Evolutionary conservation across 169 alveolate species (phyloP), one percentile per base, ranked within the genome.

Genomic region (Plasmodium adleri): DNA sequence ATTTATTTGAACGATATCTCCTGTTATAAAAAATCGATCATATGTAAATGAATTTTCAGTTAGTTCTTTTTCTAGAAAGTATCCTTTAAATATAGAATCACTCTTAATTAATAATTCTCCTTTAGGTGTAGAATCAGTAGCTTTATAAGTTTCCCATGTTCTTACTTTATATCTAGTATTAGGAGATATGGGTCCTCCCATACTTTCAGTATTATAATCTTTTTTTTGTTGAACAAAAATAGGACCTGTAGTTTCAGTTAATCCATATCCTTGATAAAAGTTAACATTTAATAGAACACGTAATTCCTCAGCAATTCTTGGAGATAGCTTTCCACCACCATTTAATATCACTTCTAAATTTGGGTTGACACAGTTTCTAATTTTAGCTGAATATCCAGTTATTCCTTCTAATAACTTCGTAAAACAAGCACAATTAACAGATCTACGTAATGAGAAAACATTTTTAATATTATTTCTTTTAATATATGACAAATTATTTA

Each of bases 41-140:
- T 94, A 93, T 28, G 91, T 68, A 43, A 96, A 67, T 32, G 97
- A 93, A 59, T 94, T 97, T n/a, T 92, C 68, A 7, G 99, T 97
- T 74, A 93, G 96, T 68, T 97, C 97, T 22, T 83, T 93, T 75
- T 94, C 93, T 88, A 95, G 95, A 83, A 93, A 98, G 80, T 98
- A 98, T 0, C 99, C 99, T n/a, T 74, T 74, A 80, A 96, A 95
- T 20, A 96, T 88, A 43, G 90, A 83, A 43, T 93, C 92, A 2
- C 99, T 99, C 75, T 96, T 94, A 15, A 97, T 52, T 68, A 97
- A 94, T 24, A 98, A 88, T 88, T 98, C 99, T 28, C 99, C 99
- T 78, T 96, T 92, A 7, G 99, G 99, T 6, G 94, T 88, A 10
- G 92, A 92, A 54, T 92, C 96, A n/a, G 92, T 93, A 0, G 95